These are phyloP conservation scores for Apiospora sp. DNA, from an alignment of 2,329 filamentous ascomycete species.

Conservation along the genomic window DNA sequence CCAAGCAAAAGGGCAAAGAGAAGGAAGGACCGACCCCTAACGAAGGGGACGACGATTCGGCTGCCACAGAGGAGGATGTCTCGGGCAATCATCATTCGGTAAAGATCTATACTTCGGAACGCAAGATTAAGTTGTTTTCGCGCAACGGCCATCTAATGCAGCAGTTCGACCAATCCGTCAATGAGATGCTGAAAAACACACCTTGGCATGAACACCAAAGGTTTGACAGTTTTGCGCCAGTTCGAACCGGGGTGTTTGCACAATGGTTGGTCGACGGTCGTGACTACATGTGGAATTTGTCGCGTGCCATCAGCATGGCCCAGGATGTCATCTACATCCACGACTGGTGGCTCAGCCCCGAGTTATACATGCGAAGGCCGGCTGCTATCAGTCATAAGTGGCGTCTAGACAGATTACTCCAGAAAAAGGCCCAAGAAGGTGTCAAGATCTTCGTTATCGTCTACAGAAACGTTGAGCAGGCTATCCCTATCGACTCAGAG, in stretches of 20 bases:
- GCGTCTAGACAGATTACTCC: conserved; percentile 91
- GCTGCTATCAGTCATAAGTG: conserved; percentile 98
- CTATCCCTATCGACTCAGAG: conserved; percentile 96
- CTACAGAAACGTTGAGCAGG: conserved; percentile 96
- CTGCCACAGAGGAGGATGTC: conserved; percentile 46
- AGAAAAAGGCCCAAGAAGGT: conserved; percentile 90
- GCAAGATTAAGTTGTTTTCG: conserved; percentile 89
- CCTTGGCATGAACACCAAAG: conserved; percentile 84
- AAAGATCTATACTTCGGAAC: conserved; percentile 88
- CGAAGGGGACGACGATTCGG: conserved; percentile 37
- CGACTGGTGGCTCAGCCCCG: conserved; percentile 98
- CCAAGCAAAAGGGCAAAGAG: conserved; percentile 32
- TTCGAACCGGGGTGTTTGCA: conserved; percentile 85
- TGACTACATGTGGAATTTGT: conserved; percentile 99
- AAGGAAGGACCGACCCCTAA: conserved; percentile 50
- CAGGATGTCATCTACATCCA: conserved; percentile 99
- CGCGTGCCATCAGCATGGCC: conserved; percentile 94
- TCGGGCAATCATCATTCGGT: conserved; percentile 78
- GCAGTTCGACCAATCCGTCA: conserved; percentile 94
- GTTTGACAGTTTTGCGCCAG: conserved; percentile 92
- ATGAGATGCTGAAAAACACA: conserved; percentile 83
- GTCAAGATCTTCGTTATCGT: conserved; percentile 98
- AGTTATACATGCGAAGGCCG: conserved; percentile 92
- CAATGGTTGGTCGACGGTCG: conserved; percentile 97
- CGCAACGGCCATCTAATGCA: conserved; percentile 87